Base-by-base conservation (phyloP, 164 flowering plant species). In the Amborella trichopoda region DNA sequence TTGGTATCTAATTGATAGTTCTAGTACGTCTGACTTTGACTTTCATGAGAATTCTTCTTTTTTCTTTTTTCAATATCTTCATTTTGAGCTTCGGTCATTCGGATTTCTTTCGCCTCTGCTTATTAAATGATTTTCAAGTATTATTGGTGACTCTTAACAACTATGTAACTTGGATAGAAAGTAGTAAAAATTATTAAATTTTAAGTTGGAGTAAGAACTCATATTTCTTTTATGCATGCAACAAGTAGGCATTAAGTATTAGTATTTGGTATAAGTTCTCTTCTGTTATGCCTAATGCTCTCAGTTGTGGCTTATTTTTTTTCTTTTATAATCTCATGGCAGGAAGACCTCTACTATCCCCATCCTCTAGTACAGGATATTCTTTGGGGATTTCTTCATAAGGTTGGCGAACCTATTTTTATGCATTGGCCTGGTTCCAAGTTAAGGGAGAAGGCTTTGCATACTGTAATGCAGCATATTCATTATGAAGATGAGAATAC, bases 331-430 rank as follows among this genome's bases (percentile, higher is more conserved):
- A 41, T 12, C 37, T 48, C 46, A 21, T 32, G 49, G 47, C 64
- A 68, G 73, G 73, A 68, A 40, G 73, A 68, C 37, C 63, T 68
- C 12, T 68, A 64, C 52, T 64, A 64, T 56, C 66, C 68, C 13
- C 72, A 68, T 53, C 66, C 73, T 28, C 41, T 58, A 17, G 21
- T 64, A 14, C 73, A 64, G 23, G 69, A 68, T 24, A 42, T 61
- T 23, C 33, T 65, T 11, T 68, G 73, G 73, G 69, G 41, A 33
- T 36, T 43, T 40, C 61, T 68, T 48, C 58, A 68, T 43, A 46
- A 58, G 12, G 28, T 57, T 21, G 56, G 11, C 25, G 73, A 68
- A 58, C 73, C 73, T 25, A 16, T 68, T 48, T 41, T 68, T 1
- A 54, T 11, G 48, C 42, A 33, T 4, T 68, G 73, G 73, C 73